Evolutionary conservation across 306 rosid genomes (phyloP), one percentile per base, ranked within the genome.

Genomic region (Corylus americana): DNA sequence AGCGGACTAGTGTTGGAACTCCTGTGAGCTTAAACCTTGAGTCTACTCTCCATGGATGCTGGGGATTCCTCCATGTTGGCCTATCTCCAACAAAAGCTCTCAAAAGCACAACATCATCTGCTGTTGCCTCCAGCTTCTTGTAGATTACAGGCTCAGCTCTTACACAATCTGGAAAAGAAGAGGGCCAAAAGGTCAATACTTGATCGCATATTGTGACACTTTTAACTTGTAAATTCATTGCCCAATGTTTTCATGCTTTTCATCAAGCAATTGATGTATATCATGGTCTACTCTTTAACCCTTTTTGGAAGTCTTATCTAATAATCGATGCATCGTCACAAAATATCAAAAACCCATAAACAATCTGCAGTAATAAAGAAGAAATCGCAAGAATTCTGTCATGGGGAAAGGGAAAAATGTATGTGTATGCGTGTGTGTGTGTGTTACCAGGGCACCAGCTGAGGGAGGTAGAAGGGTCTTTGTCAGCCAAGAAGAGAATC

Each of bases 41-140:
- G 44, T 91, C 96, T 75, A 89, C 87, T 85, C 95, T 90, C 97
- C 97, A 91, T 16, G 93, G 95, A 81, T 90, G 95, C 50, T 66
- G 86, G 17, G 95, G 90, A 80, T 85, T 92, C 88, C 94, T 89
- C 98, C 97, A 94, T 72, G 98, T 91, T 81, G 92, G 90, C 73
- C 92, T 83, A 47, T 92, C 95, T 83, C 97, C 97, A 57, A 92
- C 98, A 80, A 88, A 91, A 45, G 92, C 97, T 86, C 86, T 87
- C 89, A 92, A 50, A 57, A 95, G 87, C 74, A 87, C 94, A 27
- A 92, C 83, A 53, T 90, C 89, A 53, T 85, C 91, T 4, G 89
- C 13, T 35, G 87, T 61, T 27, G 90, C 79, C 85, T 92, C 96
- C 13, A 95, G 89, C 86, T 85, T 92, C 83, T 90, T 90, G 91